A percentile compares a stretch with the other conserved stretches of the same genome.
phyloP scores from a whole-genome alignment of 257 asterid genomes.

The Nicotiana tabacum region DNA sequence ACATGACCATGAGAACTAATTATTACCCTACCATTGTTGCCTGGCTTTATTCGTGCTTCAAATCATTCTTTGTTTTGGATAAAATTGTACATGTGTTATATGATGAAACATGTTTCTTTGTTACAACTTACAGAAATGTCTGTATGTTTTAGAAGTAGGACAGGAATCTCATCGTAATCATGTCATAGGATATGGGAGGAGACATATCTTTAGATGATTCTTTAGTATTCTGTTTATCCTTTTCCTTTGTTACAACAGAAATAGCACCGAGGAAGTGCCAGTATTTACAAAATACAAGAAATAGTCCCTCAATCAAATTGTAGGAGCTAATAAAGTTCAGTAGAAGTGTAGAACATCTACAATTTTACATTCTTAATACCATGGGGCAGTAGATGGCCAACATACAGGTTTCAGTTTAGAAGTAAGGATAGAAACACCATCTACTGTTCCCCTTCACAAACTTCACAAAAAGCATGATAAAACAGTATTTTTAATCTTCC shows the following conservation, averaged over 20 bases:
- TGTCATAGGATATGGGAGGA: constrained; percentile 54
- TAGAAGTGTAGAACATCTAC: neutral
- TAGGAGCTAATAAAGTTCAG: neutral
- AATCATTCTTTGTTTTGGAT: neutral
- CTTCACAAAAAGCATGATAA: neutral
- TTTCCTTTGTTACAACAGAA: constrained; percentile 20
- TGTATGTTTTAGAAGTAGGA: constrained; percentile 22
- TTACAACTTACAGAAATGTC: constrained; percentile 18
- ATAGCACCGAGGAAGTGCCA: neutral
- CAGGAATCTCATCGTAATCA: constrained; percentile 39
- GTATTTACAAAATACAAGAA: neutral
- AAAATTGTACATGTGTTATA: constrained; percentile 33
- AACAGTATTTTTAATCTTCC: neutral
- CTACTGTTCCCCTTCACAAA: neutral
- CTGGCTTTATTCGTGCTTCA: neutral
- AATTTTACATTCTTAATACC: neutral
- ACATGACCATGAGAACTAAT: neutral
- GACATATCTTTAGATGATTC: constrained; percentile 34
- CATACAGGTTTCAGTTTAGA: neutral
- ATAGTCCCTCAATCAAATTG: too few relatives aligned
- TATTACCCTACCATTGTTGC: neutral
- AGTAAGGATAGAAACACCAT: neutral
- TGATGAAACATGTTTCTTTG: constrained; percentile 14
- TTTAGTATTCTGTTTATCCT: constrained; percentile 12
- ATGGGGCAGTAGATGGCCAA: neutral